These are phyloP conservation scores for Chrysoporthe puriensis DNA, from an alignment of 2,329 filamentous ascomycete genomes.

Conservation along the genomic window DNA sequence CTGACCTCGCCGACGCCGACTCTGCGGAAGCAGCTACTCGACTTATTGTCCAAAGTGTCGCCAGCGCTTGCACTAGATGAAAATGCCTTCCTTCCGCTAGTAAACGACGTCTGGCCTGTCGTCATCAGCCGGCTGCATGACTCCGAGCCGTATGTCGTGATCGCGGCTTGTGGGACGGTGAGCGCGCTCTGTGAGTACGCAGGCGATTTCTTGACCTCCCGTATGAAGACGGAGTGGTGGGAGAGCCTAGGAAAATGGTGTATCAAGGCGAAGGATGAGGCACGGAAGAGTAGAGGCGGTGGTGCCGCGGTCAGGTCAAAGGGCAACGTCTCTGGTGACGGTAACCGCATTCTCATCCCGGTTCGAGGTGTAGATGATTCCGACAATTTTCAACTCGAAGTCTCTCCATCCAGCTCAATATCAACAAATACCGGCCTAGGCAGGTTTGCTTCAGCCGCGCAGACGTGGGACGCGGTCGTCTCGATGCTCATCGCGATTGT, in stretches of 20 bases:
- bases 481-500: constrained; percentile 64
- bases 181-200: constrained; percentile 70
- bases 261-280: constrained; percentile 46
- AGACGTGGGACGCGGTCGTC: constrained; percentile 67
- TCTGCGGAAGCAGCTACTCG: constrained; percentile 77
- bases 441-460: constrained; percentile 62
- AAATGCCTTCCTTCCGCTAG: constrained; percentile 81
- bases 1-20: constrained; percentile 82
- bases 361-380: constrained; percentile 34
- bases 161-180: constrained; percentile 72
- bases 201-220: constrained; percentile 77
- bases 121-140: constrained; percentile 71
- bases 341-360: constrained; percentile 39
- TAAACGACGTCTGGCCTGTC: constrained; percentile 91
- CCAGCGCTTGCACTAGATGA: constrained; percentile 76
- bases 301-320: neutral
- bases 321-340: neutral
- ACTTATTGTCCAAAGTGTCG: constrained; percentile 73
- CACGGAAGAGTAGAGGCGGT: constrained; percentile 33
- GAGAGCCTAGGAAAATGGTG: constrained; percentile 57
- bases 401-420: constrained; percentile 24
- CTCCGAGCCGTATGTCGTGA: constrained; percentile 67
- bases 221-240: constrained; percentile 76
- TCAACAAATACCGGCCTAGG: constrained; percentile 45
- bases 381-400: constrained; percentile 14